These are phyloP conservation scores for Dispira simplex DNA, from an alignment of 192 early-diverging fungal species.

Conservation along the genomic window DNA sequence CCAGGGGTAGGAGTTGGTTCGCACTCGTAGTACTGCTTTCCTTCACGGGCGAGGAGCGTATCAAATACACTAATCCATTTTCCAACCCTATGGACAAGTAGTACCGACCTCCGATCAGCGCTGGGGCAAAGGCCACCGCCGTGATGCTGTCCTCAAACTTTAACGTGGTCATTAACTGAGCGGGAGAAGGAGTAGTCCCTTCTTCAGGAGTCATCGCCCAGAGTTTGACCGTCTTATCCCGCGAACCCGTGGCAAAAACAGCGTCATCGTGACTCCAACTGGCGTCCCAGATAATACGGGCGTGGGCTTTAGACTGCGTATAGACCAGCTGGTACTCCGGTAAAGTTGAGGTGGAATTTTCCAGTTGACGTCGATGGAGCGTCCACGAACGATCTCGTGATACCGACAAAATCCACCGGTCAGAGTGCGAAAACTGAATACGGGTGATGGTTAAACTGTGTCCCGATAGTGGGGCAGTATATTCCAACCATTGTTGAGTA, in stretches of 20 bases:
- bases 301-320: slow-evolving; percentile 59
- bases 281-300: slow-evolving; percentile 87
- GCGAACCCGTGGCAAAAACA: slow-evolving; percentile 81
- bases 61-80: slow-evolving; percentile 46
- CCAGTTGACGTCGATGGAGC: slow-evolving; percentile 44
- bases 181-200: slow-evolving; percentile 8
- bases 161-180: slow-evolving; percentile 34
- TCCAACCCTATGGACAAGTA: slow-evolving; percentile 69
- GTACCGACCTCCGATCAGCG: slow-evolving; percentile 1
- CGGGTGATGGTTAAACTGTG: slow-evolving; percentile 79
- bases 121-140: slow-evolving; percentile 62
- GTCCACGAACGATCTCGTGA: slow-evolving; percentile 84
- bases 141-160: slow-evolving; percentile 72
- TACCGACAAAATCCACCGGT: slow-evolving; percentile 54
- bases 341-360: slow-evolving; percentile 15
- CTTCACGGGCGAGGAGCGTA: slow-evolving; percentile 24
- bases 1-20: slow-evolving; percentile 20
- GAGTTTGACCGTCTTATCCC: slow-evolving; percentile 80
- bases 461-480: slow-evolving; percentile 31
- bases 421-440: slow-evolving; percentile 59
- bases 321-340: slow-evolving; percentile 36
- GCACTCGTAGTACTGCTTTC: slow-evolving; percentile 17
- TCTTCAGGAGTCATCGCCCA: slow-evolving; percentile 27
- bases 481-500: slow-evolving; percentile 51
- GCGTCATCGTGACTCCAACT: slow-evolving; percentile 62